Conservation (phyloP, 2,329 filamentous ascomycete genomes). For the Atkinsonella texensis region DNA sequence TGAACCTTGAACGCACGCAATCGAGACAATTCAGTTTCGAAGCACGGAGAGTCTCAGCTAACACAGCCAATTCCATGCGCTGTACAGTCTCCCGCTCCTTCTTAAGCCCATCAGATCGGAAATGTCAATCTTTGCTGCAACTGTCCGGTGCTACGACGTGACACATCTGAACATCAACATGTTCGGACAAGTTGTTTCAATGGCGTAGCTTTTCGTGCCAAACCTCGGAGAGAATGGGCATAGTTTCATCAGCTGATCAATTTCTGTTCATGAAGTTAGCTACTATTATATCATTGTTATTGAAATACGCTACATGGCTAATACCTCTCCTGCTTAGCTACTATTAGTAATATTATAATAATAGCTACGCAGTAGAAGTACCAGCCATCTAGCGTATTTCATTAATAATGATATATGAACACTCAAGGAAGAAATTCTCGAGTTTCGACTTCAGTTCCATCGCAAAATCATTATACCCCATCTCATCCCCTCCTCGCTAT, state of each 20-base stretch:
- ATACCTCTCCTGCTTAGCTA: too few species aligned
- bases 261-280: neutral
- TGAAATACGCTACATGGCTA: too few species aligned
- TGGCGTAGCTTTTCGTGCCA: neutral
- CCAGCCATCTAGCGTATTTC: too few species aligned
- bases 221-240: neutral
- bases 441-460: neutral
- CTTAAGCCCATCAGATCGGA: neutral
- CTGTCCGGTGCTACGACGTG: too few species aligned
- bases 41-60: neutral
- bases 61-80: neutral
- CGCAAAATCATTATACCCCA: too few species aligned
- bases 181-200: neutral
- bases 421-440: neutral
- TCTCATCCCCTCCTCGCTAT: too few species aligned
- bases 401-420: neutral
- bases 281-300: too few species aligned
- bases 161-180: neutral
- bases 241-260: neutral
- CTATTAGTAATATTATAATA: too few species aligned
- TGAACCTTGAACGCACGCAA: neutral
- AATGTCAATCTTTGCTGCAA: too few species aligned
- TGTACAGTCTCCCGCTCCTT: too few species aligned
- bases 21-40: neutral
- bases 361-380: too few species aligned